Conservation (phyloP, 805 yeast species). For the Myxozyma neglecta region DNA sequence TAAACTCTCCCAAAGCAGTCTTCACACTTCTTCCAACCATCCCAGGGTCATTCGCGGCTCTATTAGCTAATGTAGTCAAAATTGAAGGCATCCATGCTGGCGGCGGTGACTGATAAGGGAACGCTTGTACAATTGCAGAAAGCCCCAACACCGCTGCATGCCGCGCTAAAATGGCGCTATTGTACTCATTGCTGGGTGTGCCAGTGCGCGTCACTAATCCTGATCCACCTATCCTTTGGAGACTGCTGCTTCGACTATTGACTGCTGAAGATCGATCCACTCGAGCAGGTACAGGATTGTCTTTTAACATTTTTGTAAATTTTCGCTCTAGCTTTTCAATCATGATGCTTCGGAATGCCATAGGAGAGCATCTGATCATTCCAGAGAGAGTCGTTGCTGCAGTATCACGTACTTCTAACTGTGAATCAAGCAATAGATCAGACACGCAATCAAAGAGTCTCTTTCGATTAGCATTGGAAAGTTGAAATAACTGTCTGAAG, state of each 20-base stretch:
- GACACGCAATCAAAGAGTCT: conserved; percentile 54
- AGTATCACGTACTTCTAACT: conserved; percentile 71
- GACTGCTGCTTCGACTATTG: conserved; percentile 35
- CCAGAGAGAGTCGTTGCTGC: conserved; percentile 78
- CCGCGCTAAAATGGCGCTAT: conserved; percentile 46
- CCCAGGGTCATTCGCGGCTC: conserved; percentile 73
- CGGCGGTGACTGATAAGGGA: conserved; percentile 87
- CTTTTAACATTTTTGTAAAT: conserved; percentile 48
- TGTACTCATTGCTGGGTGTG: conserved; percentile 33
- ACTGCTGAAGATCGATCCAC: conserved; percentile 18
- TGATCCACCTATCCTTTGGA: conserved; percentile 10
- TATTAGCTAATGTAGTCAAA: conserved; percentile 65
- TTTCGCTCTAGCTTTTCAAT: conserved; percentile 47
- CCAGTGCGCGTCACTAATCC: conserved; percentile 12
- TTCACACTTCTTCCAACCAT: conserved; percentile 81
- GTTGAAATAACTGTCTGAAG: conserved; percentile 61
- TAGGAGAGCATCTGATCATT: conserved; percentile 63
- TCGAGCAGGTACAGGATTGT: conserved; percentile 36
- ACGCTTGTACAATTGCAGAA: conserved; percentile 85
- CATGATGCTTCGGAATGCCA: conserved; percentile 44
- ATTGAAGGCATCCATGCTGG: conserved; percentile 85
- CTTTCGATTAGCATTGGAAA: conserved; percentile 50
- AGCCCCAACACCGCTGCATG: conserved; percentile 89
- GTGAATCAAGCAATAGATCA: conserved; percentile 57
- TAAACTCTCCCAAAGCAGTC: conserved; percentile 75